Evolutionary conservation across 371 early-diverging fungal species (phyloP).

Genomic region (Lichtheimia ornata): DNA sequence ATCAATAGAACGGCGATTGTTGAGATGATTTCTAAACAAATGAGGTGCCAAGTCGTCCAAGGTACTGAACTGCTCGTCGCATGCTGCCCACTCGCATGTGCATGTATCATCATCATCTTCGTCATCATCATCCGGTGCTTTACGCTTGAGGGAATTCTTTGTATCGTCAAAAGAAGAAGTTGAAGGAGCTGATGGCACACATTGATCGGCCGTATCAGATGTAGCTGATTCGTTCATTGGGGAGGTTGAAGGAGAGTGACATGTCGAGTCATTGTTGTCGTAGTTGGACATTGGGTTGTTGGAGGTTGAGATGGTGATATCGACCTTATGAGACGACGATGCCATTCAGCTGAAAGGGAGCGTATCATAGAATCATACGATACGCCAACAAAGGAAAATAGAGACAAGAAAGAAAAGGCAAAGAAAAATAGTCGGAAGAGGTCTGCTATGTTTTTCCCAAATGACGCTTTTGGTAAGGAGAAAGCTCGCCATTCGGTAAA

Average conservation of each 20-base stretch:
- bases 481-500: too few relatives aligned
- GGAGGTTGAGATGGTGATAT: neutral
- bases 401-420: neutral
- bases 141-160: conserved; percentile 5
- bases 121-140: conserved; percentile 5
- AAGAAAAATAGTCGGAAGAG: too few relatives aligned
- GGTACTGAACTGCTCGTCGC: conserved; percentile 71
- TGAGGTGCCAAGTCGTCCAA: conserved; percentile 83
- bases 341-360: neutral
- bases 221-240: too few relatives aligned
- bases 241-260: too few relatives aligned
- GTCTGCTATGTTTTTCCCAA: too few relatives aligned
- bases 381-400: neutral
- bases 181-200: too few relatives aligned
- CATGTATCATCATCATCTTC: conserved; percentile 3
- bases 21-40: conserved; percentile 74
- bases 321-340: neutral
- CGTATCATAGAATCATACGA: conserved; percentile 5
- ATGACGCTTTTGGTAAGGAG: too few relatives aligned
- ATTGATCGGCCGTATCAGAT: too few relatives aligned
- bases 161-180: too few relatives aligned
- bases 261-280: conserved; percentile 1
- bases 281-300: conserved; percentile 1
- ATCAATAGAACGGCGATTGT: conserved; percentile 36
- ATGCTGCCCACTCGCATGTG: conserved; percentile 80